phyloP scores from a whole-genome alignment of 2,329 filamentous ascomycete species.

The Trichoderma pleuroti region DNA sequence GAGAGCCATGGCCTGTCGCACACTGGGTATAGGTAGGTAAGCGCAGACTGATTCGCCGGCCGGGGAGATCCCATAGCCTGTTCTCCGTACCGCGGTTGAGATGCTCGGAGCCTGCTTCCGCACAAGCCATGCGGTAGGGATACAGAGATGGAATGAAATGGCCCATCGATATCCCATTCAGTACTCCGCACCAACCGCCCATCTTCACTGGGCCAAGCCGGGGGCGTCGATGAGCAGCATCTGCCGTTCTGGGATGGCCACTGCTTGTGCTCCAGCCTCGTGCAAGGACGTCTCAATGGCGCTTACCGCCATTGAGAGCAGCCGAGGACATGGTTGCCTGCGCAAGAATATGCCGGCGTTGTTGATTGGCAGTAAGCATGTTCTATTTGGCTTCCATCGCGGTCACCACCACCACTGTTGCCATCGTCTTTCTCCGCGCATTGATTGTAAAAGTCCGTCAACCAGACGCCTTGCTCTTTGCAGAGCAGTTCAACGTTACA shows the following conservation, averaged over 20 bases:
- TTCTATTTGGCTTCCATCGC: not conserved
- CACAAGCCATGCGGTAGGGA: not conserved
- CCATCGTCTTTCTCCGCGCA: not conserved
- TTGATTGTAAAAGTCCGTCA: not conserved
- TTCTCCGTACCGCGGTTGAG: not conserved
- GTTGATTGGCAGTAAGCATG: not conserved
- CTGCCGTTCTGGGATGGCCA: slow-evolving; percentile 28
- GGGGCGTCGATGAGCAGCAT: slow-evolving; percentile 25
- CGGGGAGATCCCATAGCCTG: not conserved
- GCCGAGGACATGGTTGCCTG: not conserved
- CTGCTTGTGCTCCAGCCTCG: slow-evolving; percentile 22
- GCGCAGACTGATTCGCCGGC: not conserved
- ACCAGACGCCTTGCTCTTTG: not conserved
- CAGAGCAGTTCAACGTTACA: not conserved
- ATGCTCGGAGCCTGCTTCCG: not conserved
- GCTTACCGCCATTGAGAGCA: not conserved
- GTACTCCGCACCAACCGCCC: not conserved
- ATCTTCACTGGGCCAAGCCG: not conserved
- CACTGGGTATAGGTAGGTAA: not conserved
- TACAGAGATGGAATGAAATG: not conserved
- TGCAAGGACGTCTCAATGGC: not conserved
- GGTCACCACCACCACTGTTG: not conserved
- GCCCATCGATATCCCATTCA: not conserved
- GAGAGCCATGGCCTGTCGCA: not conserved
- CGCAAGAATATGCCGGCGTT: not conserved